Conservation (phyloP, 1,139 yeast genomes). For the Starmera stellimalicola region DNA sequence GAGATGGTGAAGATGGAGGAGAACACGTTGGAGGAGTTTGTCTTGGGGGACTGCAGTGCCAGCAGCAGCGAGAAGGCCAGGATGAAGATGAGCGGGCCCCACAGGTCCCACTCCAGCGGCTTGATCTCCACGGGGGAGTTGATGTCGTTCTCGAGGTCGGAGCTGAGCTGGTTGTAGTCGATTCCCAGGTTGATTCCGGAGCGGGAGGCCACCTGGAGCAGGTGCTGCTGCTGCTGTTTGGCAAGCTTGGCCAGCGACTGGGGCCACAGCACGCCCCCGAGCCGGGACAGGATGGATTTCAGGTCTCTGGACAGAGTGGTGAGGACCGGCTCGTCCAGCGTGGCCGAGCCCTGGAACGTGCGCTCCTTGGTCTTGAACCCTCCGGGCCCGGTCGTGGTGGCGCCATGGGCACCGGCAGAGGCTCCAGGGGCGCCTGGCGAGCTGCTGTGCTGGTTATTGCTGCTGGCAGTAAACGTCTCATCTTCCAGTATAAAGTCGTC, state of each 20-base stretch:
- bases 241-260: slow-evolving; percentile 37
- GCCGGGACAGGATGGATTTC: slow-evolving; percentile 51
- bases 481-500: slow-evolving; percentile 28
- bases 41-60: slow-evolving; percentile 30
- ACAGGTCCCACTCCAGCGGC: slow-evolving; percentile 64
- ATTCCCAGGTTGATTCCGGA: slow-evolving; percentile 38
- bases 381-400: slow-evolving; percentile 4
- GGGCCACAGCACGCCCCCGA: slow-evolving; percentile 70
- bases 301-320: slow-evolving; percentile 63
- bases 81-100: slow-evolving; percentile 83
- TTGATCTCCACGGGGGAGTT: slow-evolving; percentile 18
- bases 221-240: slow-evolving; percentile 32
- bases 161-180: slow-evolving; percentile 24
- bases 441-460: neutral
- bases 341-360: slow-evolving; percentile 75
- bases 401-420: slow-evolving; percentile 2
- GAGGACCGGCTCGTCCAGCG: slow-evolving; percentile 75
- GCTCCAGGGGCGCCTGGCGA: slow-evolving; percentile 1
- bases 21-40: slow-evolving; percentile 37
- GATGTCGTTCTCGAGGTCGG: slow-evolving; percentile 18
- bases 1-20: slow-evolving; percentile 54
- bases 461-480: slow-evolving; percentile 10
- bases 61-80: slow-evolving; percentile 48
- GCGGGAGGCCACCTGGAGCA: slow-evolving; percentile 33
- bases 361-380: slow-evolving; percentile 53